phyloP scores from a whole-genome alignment of 805 yeast species.

The Wickerhamiella hasegawae region DNA sequence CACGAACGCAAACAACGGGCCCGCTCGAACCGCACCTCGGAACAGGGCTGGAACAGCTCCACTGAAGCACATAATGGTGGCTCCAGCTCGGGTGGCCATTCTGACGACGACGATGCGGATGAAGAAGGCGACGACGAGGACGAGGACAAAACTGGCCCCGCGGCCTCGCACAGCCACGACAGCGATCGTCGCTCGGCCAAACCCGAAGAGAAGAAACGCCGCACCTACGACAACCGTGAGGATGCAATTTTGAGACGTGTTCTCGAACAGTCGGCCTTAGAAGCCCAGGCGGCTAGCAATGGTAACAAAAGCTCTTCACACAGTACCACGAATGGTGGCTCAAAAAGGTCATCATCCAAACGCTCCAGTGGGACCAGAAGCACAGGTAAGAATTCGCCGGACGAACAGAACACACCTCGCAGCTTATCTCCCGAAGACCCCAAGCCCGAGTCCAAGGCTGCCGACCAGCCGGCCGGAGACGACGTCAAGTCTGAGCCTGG shows the following conservation, averaged over 20 bases:
- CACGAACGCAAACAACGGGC: constrained; percentile 13
- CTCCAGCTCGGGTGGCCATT: not conserved
- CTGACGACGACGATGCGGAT: not conserved
- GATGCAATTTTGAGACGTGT: constrained; percentile 27
- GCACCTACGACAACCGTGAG: constrained; percentile 21
- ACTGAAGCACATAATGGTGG: not conserved
- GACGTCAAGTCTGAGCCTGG: not conserved
- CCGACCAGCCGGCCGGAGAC: not conserved
- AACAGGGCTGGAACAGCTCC: no score
- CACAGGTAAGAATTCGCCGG: not conserved
- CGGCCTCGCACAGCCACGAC: no score
- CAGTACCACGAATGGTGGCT: no score
- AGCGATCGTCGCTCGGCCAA: constrained; percentile 1
- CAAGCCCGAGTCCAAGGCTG: not conserved
- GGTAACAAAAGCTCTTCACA: not conserved
- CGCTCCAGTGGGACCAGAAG: no score
- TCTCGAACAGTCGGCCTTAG: constrained; percentile 25
- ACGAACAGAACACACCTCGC: not conserved
- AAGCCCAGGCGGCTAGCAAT: constrained; percentile 12
- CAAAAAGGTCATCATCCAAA: not conserved
- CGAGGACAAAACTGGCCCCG: not conserved
- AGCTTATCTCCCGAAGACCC: not conserved
- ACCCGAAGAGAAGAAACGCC: constrained; percentile 9
- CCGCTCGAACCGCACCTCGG: not conserved
- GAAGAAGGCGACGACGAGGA: not conserved